A percentile compares a stretch with the other conserved stretches of the same genome.
These are phyloP conservation scores for Murraya koenigii DNA, from an alignment of 345 rosid species.

Conservation along the genomic window DNA sequence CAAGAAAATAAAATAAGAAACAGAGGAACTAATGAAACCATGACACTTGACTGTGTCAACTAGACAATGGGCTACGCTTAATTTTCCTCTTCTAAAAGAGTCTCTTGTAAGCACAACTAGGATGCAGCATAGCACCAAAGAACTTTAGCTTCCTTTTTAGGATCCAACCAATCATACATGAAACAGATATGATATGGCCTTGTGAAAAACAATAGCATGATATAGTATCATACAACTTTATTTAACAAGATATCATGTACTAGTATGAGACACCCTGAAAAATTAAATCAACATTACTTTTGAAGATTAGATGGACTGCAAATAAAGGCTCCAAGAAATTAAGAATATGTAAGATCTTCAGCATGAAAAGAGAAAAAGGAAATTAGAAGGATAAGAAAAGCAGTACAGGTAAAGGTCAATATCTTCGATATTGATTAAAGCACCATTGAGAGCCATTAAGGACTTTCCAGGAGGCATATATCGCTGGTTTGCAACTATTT, in stretches of 20 bases:
- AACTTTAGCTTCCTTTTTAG: neutral
- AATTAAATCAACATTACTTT: neutral
- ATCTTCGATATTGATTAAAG: slow-evolving; percentile 90
- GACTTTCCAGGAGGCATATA: slow-evolving; percentile 98
- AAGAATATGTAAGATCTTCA: neutral
- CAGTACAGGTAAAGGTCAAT: slow-evolving; percentile 88
- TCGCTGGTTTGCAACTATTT: slow-evolving; percentile 87
- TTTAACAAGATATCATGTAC: neutral
- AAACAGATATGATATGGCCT: neutral
- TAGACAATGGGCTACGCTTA: neutral
- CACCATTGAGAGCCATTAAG: slow-evolving; percentile 95
- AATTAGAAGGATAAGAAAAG: slow-evolving; percentile 20
- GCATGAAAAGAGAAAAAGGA: slow-evolving; percentile 9
- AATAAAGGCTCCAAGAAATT: neutral
- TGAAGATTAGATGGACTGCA: slow-evolving; percentile 6
- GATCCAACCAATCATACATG: neutral
- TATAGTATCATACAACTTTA: neutral
- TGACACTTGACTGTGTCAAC: neutral
- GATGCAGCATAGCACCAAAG: neutral
- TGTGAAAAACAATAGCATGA: neutral
- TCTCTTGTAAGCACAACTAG: neutral
- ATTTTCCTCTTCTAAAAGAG: neutral
- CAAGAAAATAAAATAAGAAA: neutral
- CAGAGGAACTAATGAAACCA: neutral
- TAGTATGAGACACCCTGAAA: neutral